Percentiles rank a stretch among this genome's conserved stretches.
Conservation (phyloP, 768 basidiomycete genomes). For the Suillus variegatus region DNA sequence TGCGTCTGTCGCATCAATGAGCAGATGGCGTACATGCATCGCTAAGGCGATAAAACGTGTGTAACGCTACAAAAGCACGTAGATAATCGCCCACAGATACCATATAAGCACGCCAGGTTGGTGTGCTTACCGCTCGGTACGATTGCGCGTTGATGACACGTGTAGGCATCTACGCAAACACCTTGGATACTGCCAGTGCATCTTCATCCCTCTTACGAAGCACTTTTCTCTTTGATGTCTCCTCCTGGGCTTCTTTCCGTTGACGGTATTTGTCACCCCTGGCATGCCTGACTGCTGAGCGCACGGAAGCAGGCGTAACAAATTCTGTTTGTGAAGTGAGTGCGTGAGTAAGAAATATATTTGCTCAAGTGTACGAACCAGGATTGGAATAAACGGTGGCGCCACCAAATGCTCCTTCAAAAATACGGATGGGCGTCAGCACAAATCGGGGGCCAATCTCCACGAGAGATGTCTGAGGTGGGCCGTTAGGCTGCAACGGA, state of each 20-base stretch:
- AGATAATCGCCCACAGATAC: slow-evolving; percentile 9
- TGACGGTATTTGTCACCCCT: slow-evolving; percentile 81
- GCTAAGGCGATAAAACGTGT: slow-evolving; percentile 1
- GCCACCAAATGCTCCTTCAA: slow-evolving; percentile 96
- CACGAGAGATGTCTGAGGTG: slow-evolving; percentile 83
- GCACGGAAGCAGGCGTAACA: slow-evolving; percentile 81
- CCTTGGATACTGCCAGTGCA: slow-evolving; percentile 80
- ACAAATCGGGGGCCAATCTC: slow-evolving; percentile 99
- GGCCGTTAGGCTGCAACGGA: slow-evolving; percentile 82
- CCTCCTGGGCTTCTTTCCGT: slow-evolving; percentile 78
- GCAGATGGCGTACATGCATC: background rate
- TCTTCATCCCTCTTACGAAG: slow-evolving; percentile 68
- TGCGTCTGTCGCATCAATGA: background rate
- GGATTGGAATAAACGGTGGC: slow-evolving; percentile 96
- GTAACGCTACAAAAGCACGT: slow-evolving; percentile 1
- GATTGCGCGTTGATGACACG: background rate
- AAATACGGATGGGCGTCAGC: slow-evolving; percentile 94
- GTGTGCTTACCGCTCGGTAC: slow-evolving; percentile 1
- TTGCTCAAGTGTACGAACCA: slow-evolving; percentile 47
- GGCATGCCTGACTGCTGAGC: slow-evolving; percentile 66
- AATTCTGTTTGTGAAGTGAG: slow-evolving; percentile 63
- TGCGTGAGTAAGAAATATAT: slow-evolving; percentile 3
- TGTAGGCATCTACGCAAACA: slow-evolving; percentile 66
- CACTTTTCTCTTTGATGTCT: slow-evolving; percentile 63
- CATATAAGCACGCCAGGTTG: slow-evolving; percentile 4